These are phyloP conservation scores for Talaromyces ruber DNA, from an alignment of 495 filamentous ascomycete genomes.

Conservation along the genomic window DNA sequence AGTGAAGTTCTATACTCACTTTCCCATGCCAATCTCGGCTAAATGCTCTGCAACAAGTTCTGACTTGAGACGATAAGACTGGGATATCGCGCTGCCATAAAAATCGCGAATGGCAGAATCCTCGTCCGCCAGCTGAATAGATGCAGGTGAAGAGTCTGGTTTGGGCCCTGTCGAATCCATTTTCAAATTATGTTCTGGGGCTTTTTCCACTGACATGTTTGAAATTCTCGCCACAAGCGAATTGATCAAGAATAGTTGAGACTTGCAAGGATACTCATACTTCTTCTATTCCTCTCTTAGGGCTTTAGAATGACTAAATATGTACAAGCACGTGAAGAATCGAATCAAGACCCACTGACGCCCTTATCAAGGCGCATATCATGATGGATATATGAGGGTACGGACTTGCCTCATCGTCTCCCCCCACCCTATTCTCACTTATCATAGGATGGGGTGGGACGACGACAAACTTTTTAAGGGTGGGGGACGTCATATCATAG, in stretches of 20 bases:
- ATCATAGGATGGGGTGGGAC: neutral
- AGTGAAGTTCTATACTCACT: conserved; percentile 7
- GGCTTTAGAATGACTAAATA: neutral
- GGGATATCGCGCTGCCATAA: conserved; percentile 23
- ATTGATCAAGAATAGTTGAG: neutral
- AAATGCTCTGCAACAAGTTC: conserved; percentile 22
- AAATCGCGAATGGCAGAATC: conserved; percentile 7
- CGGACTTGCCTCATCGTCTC: neutral
- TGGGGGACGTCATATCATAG: neutral
- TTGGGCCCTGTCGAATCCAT: neutral
- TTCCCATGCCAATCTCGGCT: conserved; percentile 27
- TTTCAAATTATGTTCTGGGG: neutral
- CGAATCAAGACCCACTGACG: neutral
- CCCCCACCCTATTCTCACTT: neutral
- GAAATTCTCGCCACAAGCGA: neutral
- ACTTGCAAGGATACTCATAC: neutral
- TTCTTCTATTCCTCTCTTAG: neutral
- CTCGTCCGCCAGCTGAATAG: neutral
- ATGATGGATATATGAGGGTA: neutral
- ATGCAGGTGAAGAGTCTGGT: neutral
- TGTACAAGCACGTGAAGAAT: neutral
- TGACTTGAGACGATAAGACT: conserved; percentile 26
- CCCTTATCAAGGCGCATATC: neutral
- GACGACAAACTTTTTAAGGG: neutral
- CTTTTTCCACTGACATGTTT: neutral